Evolutionary conservation across 495 filamentous ascomycete genomes (phyloP).

Genomic region (Aspergillus panamensis): DNA sequence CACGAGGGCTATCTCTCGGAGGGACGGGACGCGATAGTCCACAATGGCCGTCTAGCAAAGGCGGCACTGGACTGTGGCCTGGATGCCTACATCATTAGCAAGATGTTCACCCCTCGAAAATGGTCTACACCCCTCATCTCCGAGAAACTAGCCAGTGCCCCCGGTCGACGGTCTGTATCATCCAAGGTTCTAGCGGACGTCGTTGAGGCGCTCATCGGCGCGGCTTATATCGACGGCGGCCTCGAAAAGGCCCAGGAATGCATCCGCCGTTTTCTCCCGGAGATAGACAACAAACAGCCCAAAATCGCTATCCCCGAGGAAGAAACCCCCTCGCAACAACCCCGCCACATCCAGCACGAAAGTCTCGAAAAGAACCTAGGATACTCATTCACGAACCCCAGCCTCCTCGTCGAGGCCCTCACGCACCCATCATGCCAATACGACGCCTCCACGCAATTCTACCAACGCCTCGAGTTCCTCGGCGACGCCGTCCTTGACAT

Average conservation of each 20-base stretch:
- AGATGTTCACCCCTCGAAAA: constrained; percentile 61
- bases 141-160: constrained; percentile 25
- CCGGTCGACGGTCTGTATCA: constrained; percentile 48
- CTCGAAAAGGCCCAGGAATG: constrained; percentile 56
- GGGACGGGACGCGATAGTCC: constrained; percentile 64
- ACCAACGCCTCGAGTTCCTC: constrained; percentile 87
- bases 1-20: constrained; percentile 75
- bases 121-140: constrained; percentile 67
- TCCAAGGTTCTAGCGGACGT: constrained; percentile 88
- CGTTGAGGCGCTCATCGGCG: constrained; percentile 81
- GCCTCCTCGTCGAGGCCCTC: constrained; percentile 76
- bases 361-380: constrained; percentile 25
- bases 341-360: constrained; percentile 12
- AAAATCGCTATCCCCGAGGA: constrained; percentile 23
- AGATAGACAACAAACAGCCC: constrained; percentile 35
- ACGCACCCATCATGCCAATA: constrained; percentile 72
- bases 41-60: constrained; percentile 65
- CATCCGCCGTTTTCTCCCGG: constrained; percentile 62
- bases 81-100: constrained; percentile 69
- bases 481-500: constrained; percentile 86
- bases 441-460: constrained; percentile 54
- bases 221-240: constrained; percentile 70
- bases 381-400: constrained; percentile 67
- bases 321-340: background rate
- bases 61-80: constrained; percentile 62